These are phyloP conservation scores for Beauveria medogensis DNA, from an alignment of 2,329 filamentous ascomycete species.

Conservation along the genomic window DNA sequence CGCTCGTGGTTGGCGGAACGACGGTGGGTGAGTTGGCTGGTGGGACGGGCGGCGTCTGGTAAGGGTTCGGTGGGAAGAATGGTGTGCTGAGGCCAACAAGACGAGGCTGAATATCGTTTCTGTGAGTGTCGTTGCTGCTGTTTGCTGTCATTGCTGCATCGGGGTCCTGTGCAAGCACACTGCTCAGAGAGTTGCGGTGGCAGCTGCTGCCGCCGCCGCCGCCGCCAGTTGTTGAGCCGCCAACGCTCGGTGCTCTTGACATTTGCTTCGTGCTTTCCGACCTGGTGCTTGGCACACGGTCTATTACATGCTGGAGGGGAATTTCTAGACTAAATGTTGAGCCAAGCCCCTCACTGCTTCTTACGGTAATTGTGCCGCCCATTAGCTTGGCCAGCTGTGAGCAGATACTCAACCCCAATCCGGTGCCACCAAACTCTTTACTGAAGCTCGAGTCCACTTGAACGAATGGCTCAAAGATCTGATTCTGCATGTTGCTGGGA, in stretches of 20 bases:
- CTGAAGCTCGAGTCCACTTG: constrained; percentile 85
- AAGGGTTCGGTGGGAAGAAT: constrained; percentile 55
- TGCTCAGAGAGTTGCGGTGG: constrained; percentile 5
- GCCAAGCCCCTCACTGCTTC: constrained; percentile 64
- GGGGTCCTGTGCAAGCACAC: constrained; percentile 1
- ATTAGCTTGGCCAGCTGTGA: constrained; percentile 77
- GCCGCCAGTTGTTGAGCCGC: constrained; percentile 1
- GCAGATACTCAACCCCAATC: constrained; percentile 81
- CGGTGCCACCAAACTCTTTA: constrained; percentile 85
- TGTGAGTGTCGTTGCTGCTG: constrained; percentile 42
- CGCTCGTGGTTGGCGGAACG: constrained; percentile 24
- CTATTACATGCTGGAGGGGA: constrained; percentile 67
- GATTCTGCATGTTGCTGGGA: constrained; percentile 64
- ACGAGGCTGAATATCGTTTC: constrained; percentile 51
- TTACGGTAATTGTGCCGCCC: constrained; percentile 66
- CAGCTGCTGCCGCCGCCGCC: neutral
- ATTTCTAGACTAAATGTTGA: constrained; percentile 78
- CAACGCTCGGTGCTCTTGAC: constrained; percentile 43
- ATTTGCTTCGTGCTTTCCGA: constrained; percentile 19
- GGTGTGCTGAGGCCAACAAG: constrained; percentile 76
- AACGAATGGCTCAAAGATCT: constrained; percentile 89
- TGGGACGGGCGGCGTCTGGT: neutral
- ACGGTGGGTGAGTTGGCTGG: neutral
- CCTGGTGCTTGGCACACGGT: constrained; percentile 37
- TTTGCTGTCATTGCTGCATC: constrained; percentile 8